Conservation (phyloP, 768 basidiomycete genomes). For the Nidula microcarpa region DNA sequence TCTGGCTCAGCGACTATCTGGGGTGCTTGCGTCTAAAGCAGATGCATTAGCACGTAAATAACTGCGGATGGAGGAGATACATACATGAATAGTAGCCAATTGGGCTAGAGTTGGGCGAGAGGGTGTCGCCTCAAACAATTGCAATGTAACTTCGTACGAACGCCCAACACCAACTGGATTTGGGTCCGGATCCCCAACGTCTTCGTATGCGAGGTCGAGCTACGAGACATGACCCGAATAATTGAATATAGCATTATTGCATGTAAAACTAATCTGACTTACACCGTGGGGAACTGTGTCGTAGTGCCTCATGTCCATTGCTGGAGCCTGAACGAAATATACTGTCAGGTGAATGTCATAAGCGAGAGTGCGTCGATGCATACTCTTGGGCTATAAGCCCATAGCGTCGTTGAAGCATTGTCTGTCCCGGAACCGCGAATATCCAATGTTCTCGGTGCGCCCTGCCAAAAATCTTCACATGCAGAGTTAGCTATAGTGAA, state of each 20-base stretch:
- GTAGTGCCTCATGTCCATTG: conserved; percentile 35
- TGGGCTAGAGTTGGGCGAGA: conserved; percentile 21
- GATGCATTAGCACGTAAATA: too few species aligned
- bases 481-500: background rate
- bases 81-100: conserved; percentile 24
- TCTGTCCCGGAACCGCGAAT: conserved; percentile 26
- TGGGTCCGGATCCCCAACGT: conserved; percentile 33
- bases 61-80: background rate
- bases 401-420: conserved; percentile 24
- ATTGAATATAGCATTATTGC: too few species aligned
- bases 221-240: conserved; percentile 3
- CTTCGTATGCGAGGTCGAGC: conserved; percentile 35
- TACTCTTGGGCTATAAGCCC: conserved; percentile 34
- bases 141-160: conserved; percentile 29
- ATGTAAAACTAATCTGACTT: background rate
- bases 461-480: conserved; percentile 32
- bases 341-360: background rate
- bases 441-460: conserved; percentile 28
- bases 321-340: conserved; percentile 16
- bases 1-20: conserved; percentile 28
- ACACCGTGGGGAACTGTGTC: conserved; percentile 34
- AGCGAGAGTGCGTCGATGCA: background rate
- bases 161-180: conserved; percentile 31
- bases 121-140: conserved; percentile 29
- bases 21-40: conserved; percentile 21